Evolutionary conservation across 495 filamentous ascomycete species (phyloP).

Genomic region (Elasticomyces elasticus): DNA sequence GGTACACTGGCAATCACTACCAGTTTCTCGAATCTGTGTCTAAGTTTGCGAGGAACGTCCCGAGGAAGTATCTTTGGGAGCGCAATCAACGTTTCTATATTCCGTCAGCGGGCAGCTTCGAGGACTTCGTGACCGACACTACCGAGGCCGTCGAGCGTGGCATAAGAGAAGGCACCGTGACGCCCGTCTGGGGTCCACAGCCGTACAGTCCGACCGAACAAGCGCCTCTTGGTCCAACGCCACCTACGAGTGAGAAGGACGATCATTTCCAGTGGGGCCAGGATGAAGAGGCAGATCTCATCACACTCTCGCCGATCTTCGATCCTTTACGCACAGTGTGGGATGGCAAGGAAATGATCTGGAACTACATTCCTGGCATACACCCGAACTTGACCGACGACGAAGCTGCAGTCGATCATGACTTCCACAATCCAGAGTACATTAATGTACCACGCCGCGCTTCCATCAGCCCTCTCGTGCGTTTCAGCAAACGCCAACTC

Average conservation of each 20-base stretch:
- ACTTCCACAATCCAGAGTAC: slow-evolving; percentile 26
- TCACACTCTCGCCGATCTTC: slow-evolving; percentile 61
- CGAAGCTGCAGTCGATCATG: slow-evolving; percentile 21
- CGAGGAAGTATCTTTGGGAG: slow-evolving; percentile 63
- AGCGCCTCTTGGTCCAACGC: slow-evolving; percentile 48
- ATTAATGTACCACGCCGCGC: slow-evolving; percentile 48
- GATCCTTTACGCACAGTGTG: slow-evolving; percentile 55
- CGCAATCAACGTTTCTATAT: slow-evolving; percentile 64
- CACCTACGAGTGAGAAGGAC: slow-evolving; percentile 41
- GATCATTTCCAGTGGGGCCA: slow-evolving; percentile 65
- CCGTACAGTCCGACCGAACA: slow-evolving; percentile 38
- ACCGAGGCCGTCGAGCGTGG: slow-evolving; percentile 29
- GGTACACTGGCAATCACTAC: slow-evolving; percentile 61
- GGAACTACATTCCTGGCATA: slow-evolving; percentile 47
- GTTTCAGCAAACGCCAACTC: slow-evolving; percentile 53
- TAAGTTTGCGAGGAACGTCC: slow-evolving; percentile 51
- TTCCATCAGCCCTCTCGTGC: slow-evolving; percentile 56
- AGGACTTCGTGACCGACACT: slow-evolving; percentile 42
- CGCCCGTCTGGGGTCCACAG: slow-evolving; percentile 54
- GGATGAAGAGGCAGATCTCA: slow-evolving; percentile 65
- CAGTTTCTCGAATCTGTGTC: slow-evolving; percentile 53
- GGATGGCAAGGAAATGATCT: slow-evolving; percentile 51
- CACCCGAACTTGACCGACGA: slow-evolving; percentile 24
- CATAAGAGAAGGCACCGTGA: slow-evolving; percentile 27
- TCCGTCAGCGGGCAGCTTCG: slow-evolving; percentile 49